Base-by-base conservation (phyloP, 768 basidiomycete genomes). In the Trametes elegans region DNA sequence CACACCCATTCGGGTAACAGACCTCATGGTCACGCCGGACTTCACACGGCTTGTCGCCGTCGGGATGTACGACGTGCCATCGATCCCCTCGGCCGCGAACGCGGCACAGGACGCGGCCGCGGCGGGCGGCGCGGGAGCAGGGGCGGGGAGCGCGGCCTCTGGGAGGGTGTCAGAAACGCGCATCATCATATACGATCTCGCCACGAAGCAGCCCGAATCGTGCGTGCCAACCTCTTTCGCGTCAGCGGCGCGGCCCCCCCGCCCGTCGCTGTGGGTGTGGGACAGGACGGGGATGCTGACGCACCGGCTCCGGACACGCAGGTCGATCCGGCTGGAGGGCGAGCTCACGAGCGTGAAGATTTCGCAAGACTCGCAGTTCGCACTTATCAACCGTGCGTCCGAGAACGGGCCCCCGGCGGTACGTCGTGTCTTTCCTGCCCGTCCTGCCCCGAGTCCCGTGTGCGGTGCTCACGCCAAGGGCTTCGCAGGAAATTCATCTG, bases 261-360 rank as follows among this genome's bases (percentile, higher is more conserved):
- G 19, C 47, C 52, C 47, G 27, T 49, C 16, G 39, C 27, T 49
- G 29, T 39, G 49, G 51, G 54, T 42, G 45, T 57, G 35, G 42
- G 36, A 47, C 48, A 49, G 43, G 21, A 26, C 18, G 9, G n/a
- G 35, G 35, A 35, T 14, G 54, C 36, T 31, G 43, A 36, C 43
- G 42, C 45, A 41, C 21, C 34, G 49, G 51, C 32, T 36, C 11
- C 41, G 35, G 39, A 47, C 58, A 49, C 27, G n/a, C 60, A 90
- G 88, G 65, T 83, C 84, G 35, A 78, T 84, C 55, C 77, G 76
- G 31, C 70, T 88, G 62, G 83, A 85, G 40, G 89, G 88, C 24
- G 93, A 95, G 67, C 75, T 94, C 39, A 94, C 93, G 26, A 93
- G 91, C 69, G 85, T 97, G 62, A 88, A 85, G 69, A 77, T 95